phyloP scores from a whole-genome alignment of 139 green algal species.

The Pleodorina starrii region DNA sequence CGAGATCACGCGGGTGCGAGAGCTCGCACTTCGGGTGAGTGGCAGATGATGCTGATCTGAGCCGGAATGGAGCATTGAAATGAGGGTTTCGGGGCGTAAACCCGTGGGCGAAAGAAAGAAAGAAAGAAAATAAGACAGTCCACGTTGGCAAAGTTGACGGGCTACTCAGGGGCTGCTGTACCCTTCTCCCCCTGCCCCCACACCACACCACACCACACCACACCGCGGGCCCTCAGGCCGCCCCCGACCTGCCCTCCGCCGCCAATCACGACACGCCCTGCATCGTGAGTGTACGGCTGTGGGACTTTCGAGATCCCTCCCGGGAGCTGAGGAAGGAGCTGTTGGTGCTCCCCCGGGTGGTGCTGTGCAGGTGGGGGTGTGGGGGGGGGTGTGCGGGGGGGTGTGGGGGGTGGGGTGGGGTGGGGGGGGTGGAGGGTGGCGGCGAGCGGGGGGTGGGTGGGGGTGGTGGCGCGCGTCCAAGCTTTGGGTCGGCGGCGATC shows the following conservation, averaged over 20 bases:
- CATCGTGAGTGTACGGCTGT: conserved; percentile 45
- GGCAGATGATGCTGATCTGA: neutral
- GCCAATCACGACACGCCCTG: conserved; percentile 34
- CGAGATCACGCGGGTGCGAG: neutral
- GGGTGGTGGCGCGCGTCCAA: no score
- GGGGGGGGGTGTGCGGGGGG: no score
- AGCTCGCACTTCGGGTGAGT: conserved; percentile 19
- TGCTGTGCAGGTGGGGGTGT: conserved; percentile 40
- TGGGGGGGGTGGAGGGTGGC: neutral
- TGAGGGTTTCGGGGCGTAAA: no score
- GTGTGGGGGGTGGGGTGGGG: neutral
- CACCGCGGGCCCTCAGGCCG: conserved; percentile 8
- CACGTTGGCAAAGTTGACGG: no score
- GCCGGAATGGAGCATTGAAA: no score
- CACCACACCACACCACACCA: no score
- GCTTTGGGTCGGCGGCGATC: no score
- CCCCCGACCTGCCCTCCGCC: conserved; percentile 33
- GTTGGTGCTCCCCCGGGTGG: conserved; percentile 30
- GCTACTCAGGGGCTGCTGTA: no score
- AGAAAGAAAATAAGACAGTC: no score
- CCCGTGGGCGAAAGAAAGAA: no score
- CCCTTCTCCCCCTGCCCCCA: no score
- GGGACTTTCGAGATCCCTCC: conserved; percentile 4
- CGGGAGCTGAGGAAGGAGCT: conserved; percentile 35
- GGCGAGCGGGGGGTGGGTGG: neutral